Conservation (phyloP, 495 filamentous ascomycete genomes). For the Aspergillus campestris region DNA sequence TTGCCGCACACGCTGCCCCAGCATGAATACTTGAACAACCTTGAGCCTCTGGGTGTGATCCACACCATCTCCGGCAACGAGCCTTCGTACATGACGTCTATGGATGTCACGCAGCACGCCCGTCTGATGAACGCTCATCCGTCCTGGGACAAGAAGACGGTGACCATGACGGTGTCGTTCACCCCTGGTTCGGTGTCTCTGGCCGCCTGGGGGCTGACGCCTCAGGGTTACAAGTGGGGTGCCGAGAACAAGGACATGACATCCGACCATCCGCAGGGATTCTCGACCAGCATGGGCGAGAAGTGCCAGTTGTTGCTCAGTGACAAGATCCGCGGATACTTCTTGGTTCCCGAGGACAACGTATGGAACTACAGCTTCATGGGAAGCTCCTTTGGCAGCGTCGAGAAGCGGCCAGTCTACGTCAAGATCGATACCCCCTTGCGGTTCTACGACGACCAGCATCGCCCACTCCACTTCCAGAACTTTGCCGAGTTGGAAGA, state of each 20-base stretch:
- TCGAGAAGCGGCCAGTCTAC: constrained; percentile 83
- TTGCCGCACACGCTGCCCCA: constrained; percentile 87
- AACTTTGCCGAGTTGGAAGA: constrained; percentile 89
- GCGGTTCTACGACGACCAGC: constrained; percentile 85
- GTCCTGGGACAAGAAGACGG: constrained; percentile 88
- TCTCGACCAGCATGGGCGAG: constrained; percentile 85
- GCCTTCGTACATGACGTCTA: constrained; percentile 88
- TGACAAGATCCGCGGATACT: constrained; percentile 88
- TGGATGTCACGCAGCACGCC: constrained; percentile 89
- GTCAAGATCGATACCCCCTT: constrained; percentile 91
- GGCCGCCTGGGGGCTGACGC: constrained; percentile 84
- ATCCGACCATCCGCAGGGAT: constrained; percentile 88
- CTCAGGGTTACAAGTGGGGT: constrained; percentile 93
- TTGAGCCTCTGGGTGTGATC: constrained; percentile 93
- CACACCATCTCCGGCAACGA: constrained; percentile 95
- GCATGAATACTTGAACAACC: constrained; percentile 77
- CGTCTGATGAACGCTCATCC: constrained; percentile 75
- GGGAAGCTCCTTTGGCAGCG: constrained; percentile 73
- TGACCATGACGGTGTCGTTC: constrained; percentile 95
- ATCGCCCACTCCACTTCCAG: constrained; percentile 90
- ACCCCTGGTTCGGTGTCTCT: constrained; percentile 97
- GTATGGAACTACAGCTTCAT: constrained; percentile 99
- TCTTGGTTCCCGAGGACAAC: constrained; percentile 85
- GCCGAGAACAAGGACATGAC: constrained; percentile 88
- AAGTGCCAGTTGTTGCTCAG: constrained; percentile 90